Evolutionary conservation across 805 yeast species (phyloP), one percentile per base, ranked within the genome.

Genomic region (Saccharomycopsis javanensis): DNA sequence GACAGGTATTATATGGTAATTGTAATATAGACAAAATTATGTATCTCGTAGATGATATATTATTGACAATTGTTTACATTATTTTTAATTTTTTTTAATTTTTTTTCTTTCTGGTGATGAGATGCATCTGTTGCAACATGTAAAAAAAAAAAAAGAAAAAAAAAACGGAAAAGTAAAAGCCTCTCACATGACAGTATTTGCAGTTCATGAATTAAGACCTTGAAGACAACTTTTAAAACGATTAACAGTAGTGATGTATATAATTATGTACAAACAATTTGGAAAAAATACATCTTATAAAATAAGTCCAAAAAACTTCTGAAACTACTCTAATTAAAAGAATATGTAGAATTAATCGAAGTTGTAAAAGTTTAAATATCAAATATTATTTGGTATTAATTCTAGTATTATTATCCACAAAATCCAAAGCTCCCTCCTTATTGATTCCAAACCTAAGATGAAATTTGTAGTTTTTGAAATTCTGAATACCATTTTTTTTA

Each of bases 401-500:
- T n/a, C 28, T 20, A 11, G 6, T 13, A 20, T 5, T 11, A 11
- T 11, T 10, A 23, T 20, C 23, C 48, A 42, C 27, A 20, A 42
- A 23, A 2, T 42, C 23, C 7, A 20, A 13, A 42, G 48, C 48
- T 1, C 23, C 30, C 25, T 42, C n/a, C 13, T 42, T 42, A 3
- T n/a, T 42, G 6, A 15, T 42, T 8, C 48, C 48, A 42, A 42
- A 4, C 25, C 13, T 42, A 42, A 42, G 48, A 42, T 23, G 27
- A 10, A 42, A 42, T 23, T 42, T 42, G 23, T 42, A 42, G 11
- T 42, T 13, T 42, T 42, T 42, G 42, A 86, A 79, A 54, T 78
- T 78, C 67, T 82, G 88, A 65, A 86, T 86, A 0, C 92, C 92
- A 67, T 85, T 84, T 28, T 72, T 68, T 57, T 81, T 85, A 53